These are phyloP conservation scores for Globisporangium mamillatum DNA, from an alignment of 352 stramenopile genomes.

Conservation along the genomic window DNA sequence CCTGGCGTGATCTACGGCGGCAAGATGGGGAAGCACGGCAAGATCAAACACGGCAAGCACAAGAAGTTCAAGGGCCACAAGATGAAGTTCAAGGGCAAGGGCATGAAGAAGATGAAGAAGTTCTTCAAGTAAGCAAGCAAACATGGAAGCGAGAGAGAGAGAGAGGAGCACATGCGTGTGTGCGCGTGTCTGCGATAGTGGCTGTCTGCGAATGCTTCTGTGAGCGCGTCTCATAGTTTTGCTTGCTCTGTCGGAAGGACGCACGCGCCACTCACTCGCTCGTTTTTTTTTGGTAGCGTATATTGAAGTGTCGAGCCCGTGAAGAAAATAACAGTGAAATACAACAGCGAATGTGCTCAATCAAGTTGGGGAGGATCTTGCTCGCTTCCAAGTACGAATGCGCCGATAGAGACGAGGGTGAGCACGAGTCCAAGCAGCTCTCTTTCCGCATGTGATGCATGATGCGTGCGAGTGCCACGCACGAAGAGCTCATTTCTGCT, in stretches of 20 bases:
- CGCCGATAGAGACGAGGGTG: too few species aligned
- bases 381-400: too few species aligned
- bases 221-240: background rate
- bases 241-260: background rate
- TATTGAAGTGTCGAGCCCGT: background rate
- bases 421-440: too few species aligned
- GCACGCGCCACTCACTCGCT: background rate
- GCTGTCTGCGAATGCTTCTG: background rate
- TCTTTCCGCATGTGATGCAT: too few species aligned
- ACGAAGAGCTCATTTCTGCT: background rate
- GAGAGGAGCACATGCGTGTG: background rate
- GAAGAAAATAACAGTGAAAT: background rate
- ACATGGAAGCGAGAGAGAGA: background rate
- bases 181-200: background rate
- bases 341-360: background rate
- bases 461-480: background rate
- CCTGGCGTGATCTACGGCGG: conserved; percentile 56
- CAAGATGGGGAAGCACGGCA: conserved; percentile 31
- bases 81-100: conserved; percentile 5
- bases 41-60: conserved; percentile 47
- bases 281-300: conserved; percentile 1
- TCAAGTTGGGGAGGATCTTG: background rate
- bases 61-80: conserved; percentile 41
- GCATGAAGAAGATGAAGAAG: conserved; percentile 9
- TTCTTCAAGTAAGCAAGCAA: conserved; percentile 5